Conservation (phyloP, 768 basidiomycete genomes). For the Clitopilus passeckerianus region DNA sequence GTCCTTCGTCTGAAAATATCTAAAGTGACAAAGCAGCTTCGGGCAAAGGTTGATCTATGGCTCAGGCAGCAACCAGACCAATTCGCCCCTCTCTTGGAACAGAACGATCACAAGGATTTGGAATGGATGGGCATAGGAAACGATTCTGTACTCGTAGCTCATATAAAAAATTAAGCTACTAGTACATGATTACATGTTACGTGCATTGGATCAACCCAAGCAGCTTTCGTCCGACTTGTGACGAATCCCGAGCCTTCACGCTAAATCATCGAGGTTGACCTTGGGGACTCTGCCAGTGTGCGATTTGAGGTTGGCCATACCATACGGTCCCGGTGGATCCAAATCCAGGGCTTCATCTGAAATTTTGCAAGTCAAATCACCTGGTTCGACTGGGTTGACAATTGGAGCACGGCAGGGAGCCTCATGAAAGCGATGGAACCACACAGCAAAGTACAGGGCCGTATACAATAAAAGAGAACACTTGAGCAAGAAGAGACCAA, state of each 20-base stretch:
- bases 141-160: background rate
- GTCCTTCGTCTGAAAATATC: slow-evolving; percentile 59
- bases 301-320: too few species aligned
- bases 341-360: background rate
- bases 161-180: background rate
- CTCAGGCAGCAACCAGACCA: slow-evolving; percentile 45
- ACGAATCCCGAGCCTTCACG: too few species aligned
- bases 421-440: slow-evolving; percentile 32
- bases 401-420: slow-evolving; percentile 8
- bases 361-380: background rate
- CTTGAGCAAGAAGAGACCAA: slow-evolving; percentile 40
- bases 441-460: slow-evolving; percentile 38
- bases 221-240: too few species aligned
- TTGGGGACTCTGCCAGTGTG: too few species aligned
- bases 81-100: slow-evolving; percentile 39
- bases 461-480: slow-evolving; percentile 49
- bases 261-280: too few species aligned
- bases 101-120: slow-evolving; percentile 29
- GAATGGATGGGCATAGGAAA: background rate
- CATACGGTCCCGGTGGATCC: background rate
- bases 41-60: slow-evolving; percentile 44
- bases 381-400: background rate
- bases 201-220: background rate
- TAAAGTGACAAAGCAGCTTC: slow-evolving; percentile 37
- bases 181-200: background rate